Percentiles rank a stretch among this genome's conserved stretches.
These are phyloP conservation scores for Ganoderma leucocontextum DNA, from an alignment of 1,284 basidiomycete genomes.

Conservation along the genomic window DNA sequence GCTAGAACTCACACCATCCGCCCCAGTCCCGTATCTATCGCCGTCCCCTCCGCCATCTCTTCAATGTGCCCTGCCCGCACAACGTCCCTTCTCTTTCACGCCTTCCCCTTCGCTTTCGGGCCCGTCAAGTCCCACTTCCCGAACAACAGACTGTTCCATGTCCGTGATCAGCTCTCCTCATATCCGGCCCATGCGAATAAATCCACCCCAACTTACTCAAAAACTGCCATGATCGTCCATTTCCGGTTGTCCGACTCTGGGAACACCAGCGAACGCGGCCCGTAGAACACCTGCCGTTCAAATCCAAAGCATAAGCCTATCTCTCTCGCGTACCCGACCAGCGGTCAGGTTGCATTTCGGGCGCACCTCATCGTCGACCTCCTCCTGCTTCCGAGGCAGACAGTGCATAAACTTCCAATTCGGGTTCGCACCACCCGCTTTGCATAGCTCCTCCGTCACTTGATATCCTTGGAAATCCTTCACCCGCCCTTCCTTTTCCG, in stretches of 20 bases:
- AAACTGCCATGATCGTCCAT: conserved; percentile 93
- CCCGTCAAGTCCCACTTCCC: conserved; percentile 54
- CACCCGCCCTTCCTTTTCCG: conserved; percentile 89
- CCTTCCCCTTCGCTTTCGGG: conserved; percentile 10
- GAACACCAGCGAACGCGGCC: conserved; percentile 78
- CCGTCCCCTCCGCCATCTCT: conserved; percentile 1
- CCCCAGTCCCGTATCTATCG: conserved; percentile 8
- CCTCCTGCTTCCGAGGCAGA: conserved; percentile 90
- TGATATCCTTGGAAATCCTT: conserved; percentile 94
- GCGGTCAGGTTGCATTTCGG: conserved; percentile 4
- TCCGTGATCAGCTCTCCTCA: conserved; percentile 21
- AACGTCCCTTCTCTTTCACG: conserved; percentile 18
- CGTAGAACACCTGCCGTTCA: conserved; percentile 73
- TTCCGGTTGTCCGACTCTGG: conserved; percentile 87
- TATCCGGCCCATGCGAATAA: conserved; percentile 9
- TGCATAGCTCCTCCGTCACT: conserved; percentile 88
- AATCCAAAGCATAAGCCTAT: conserved; percentile 16
- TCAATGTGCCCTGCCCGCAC: not conserved
- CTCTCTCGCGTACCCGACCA: not conserved
- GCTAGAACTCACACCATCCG: conserved; percentile 17
- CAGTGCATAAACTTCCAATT: conserved; percentile 98
- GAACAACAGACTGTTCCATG: conserved; percentile 50
- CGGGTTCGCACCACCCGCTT: conserved; percentile 81
- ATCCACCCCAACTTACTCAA: conserved; percentile 68
- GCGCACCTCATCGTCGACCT: conserved; percentile 91